Base-by-base conservation (phyloP, 106 monocot genomes). In the Allium sativum region DNA sequence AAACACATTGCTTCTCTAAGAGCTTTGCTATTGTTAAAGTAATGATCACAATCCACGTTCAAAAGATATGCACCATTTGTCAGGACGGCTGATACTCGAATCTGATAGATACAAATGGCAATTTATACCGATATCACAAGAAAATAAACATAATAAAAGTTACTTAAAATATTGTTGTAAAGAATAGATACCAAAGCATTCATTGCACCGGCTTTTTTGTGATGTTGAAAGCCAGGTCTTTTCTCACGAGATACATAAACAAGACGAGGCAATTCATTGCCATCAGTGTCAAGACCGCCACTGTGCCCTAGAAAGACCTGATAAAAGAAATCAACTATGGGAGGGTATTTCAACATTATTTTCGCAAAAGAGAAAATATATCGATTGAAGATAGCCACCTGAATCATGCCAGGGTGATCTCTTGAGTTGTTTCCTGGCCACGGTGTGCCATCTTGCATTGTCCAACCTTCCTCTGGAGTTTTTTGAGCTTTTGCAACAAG, bases 161-260 rank as follows among this genome's bases (percentile, higher is more conserved):
- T 12, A 6, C 8, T 15, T 0, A 1, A 15, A 12, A 11, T 50
- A 7, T 6, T 12, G 8, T 50, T 12, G 8, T 50, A 3, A 50
- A 15, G 48, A 50, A 50, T 15, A 50, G 13, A 50, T 18, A 92
- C 91, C 86, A 92, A 65, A 52, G 91, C 91, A 74, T 92, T 92
- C 91, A 92, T 92, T 64, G 91, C 86, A 84, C 91, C 91, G 61
- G 91, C 91, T 60, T 92, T 92, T 63, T 92, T 92, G 71, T 92
- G 91, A 81, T 92, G 91, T 58, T 92, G 91, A 52, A 92, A 92
- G 9, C 91, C 86, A 48, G 83, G 86, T 41, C 91, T 72, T 75
- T 92, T 92, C 75, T 92, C 91, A 83, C 91, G 91, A 68, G 91
- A 92, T 55, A 86, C 91, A 74, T 92, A 92, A 22, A 92, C 91